These are phyloP conservation scores for Xerocomus brunneocitrinus DNA, from an alignment of 768 basidiomycete species.

Conservation along the genomic window DNA sequence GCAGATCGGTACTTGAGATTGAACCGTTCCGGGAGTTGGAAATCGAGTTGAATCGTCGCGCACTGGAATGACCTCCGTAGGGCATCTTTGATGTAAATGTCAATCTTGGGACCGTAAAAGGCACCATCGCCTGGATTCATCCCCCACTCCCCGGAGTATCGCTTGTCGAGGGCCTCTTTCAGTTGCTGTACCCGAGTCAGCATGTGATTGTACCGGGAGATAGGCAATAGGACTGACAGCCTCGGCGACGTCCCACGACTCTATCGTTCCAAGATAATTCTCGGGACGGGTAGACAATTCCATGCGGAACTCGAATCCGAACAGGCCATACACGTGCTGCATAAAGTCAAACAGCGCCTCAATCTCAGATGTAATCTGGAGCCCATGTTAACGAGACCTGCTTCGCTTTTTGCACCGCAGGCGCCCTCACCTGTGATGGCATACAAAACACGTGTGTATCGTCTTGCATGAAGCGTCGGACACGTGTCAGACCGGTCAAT, in stretches of 20 bases:
- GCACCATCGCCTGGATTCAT: conserved; percentile 96
- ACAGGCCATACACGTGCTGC: conserved; percentile 87
- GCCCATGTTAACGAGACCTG: not conserved
- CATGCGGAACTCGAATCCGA: conserved; percentile 92
- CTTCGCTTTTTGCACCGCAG: not conserved
- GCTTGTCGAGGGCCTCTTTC: conserved; percentile 74
- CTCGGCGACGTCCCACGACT: conserved; percentile 91
- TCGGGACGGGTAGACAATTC: conserved; percentile 96
- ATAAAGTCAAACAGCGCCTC: conserved; percentile 89
- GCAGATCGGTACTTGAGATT: conserved; percentile 86
- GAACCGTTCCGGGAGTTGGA: conserved; percentile 96
- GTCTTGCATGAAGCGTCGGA: conserved; percentile 94
- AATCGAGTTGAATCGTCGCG: conserved; percentile 98
- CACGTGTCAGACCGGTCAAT: conserved; percentile 87
- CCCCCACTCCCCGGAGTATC: conserved; percentile 86
- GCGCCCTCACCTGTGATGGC: conserved; percentile 65
- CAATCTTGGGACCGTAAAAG: conserved; percentile 99
- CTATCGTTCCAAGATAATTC: conserved; percentile 83
- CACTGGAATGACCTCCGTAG: conserved; percentile 94
- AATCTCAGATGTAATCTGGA: conserved; percentile 83
- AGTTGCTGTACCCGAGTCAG: conserved; percentile 58
- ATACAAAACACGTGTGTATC: conserved; percentile 99
- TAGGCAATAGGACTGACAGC: conserved; percentile 40
- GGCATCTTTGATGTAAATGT: conserved; percentile 94
- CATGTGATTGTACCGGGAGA: not conserved